phyloP scores from a whole-genome alignment of 768 basidiomycete species.

The Tricholoma bakamatsutake region DNA sequence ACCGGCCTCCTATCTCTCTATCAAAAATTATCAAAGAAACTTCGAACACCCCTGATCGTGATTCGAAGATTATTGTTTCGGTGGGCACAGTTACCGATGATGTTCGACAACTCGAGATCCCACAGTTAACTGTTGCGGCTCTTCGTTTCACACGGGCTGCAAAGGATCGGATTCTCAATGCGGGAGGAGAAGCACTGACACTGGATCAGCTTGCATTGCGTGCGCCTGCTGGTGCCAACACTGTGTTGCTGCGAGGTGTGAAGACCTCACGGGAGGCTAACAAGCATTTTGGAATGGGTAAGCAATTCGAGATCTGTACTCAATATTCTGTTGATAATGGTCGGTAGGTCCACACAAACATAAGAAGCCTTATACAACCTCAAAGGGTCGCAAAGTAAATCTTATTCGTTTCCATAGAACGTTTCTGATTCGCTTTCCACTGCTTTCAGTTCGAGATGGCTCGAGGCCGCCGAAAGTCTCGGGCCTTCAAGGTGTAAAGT shows the following conservation, averaged over 20 bases:
- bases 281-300: slow-evolving; percentile 97
- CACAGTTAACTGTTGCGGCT: slow-evolving; percentile 90
- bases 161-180: slow-evolving; percentile 90
- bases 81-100: slow-evolving; percentile 97
- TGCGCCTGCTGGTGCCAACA: slow-evolving; percentile 93
- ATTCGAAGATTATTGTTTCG: slow-evolving; percentile 80
- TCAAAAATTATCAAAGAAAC: slow-evolving; percentile 90
- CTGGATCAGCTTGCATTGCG: slow-evolving; percentile 95
- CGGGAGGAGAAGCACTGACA: slow-evolving; percentile 92
- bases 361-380: slow-evolving; percentile 95
- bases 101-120: slow-evolving; percentile 75
- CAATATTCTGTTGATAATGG: background rate
- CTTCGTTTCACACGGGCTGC: slow-evolving; percentile 92
- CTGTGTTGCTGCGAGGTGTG: slow-evolving; percentile 87
- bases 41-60: slow-evolving; percentile 51
- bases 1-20: slow-evolving; percentile 94
- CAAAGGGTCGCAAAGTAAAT: slow-evolving; percentile 89
- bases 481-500: slow-evolving; percentile 92
- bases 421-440: slow-evolving; percentile 4
- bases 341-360: slow-evolving; percentile 81
- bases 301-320: slow-evolving; percentile 7
- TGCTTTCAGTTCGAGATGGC: slow-evolving; percentile 82
- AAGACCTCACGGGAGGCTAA: slow-evolving; percentile 91
- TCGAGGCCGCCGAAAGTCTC: slow-evolving; percentile 98
- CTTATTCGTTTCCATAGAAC: background rate